A percentile compares a stretch with the other conserved stretches of the same genome.
These are phyloP conservation scores for Xylaria flabelliformis DNA, from an alignment of 495 filamentous ascomycete species.

Conservation along the genomic window DNA sequence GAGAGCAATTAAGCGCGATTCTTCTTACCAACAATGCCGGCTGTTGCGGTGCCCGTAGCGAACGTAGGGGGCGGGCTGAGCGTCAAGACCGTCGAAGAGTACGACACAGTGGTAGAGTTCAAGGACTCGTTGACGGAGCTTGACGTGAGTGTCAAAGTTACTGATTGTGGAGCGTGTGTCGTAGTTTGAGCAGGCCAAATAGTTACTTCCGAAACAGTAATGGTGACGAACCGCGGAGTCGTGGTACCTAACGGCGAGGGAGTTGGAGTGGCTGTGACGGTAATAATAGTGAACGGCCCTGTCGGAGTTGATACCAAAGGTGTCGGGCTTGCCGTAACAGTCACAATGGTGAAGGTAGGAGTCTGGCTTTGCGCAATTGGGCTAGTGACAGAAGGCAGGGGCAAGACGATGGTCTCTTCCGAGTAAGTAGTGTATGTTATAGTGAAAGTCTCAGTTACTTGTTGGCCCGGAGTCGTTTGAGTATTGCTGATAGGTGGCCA, in stretches of 20 bases:
- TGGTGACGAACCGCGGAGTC: constrained; percentile 23
- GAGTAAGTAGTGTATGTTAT: constrained; percentile 25
- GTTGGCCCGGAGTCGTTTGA: constrained; percentile 5
- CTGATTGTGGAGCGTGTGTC: constrained; percentile 9
- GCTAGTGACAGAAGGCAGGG: neutral
- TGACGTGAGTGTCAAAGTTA: constrained; percentile 26
- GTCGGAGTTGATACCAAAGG: neutral
- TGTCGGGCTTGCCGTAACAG: constrained; percentile 20
- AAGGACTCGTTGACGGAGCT: constrained; percentile 27
- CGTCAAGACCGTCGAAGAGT: constrained; percentile 27
- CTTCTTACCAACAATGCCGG: constrained; percentile 16
- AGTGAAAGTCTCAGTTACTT: constrained; percentile 25
- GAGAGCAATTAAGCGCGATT: neutral
- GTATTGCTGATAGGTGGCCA: constrained; percentile 16
- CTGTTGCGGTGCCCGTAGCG: constrained; percentile 26
- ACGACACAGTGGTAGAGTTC: constrained; percentile 27
- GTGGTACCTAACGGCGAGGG: neutral
- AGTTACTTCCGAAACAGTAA: constrained; percentile 28
- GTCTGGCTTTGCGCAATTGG: neutral
- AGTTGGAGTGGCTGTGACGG: constrained; percentile 22
- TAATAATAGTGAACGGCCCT: constrained; percentile 17
- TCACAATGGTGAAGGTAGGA: constrained; percentile 16
- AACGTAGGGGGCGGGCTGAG: constrained; percentile 20
- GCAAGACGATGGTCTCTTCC: constrained; percentile 15
- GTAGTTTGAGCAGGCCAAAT: constrained; percentile 20